phyloP scores from a whole-genome alignment of 225 moss, liverwort and hornwort species.

The Straminergon stramineum region DNA sequence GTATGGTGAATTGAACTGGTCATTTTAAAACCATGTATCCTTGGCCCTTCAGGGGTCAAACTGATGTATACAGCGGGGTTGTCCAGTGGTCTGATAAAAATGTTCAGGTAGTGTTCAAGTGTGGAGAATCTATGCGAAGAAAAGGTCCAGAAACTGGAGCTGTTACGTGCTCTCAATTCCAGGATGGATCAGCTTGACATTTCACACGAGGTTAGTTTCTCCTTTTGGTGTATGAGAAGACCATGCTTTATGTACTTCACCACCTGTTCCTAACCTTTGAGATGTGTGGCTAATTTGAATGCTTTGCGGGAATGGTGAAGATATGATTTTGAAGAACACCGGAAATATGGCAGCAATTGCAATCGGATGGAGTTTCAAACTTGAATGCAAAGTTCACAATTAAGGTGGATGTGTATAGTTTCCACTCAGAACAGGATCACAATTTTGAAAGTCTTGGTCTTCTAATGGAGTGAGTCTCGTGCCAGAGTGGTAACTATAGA shows the following conservation, averaged over 20 bases:
- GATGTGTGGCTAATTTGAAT: neutral
- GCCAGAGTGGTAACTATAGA: neutral
- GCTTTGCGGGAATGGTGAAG: neutral
- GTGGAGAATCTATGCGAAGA: neutral
- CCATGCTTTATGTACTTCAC: neutral
- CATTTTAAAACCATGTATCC: neutral
- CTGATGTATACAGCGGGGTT: neutral
- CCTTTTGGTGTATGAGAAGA: neutral
- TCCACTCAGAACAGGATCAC: neutral
- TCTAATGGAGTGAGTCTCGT: neutral
- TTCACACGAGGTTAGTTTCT: neutral
- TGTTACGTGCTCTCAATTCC: neutral
- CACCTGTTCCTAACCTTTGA: neutral
- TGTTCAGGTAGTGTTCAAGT: neutral
- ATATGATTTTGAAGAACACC: neutral
- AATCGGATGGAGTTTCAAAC: neutral
- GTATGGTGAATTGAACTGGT: neutral
- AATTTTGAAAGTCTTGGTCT: neutral
- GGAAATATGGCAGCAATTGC: neutral
- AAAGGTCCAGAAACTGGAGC: neutral
- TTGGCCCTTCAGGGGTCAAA: neutral
- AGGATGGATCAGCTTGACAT: neutral
- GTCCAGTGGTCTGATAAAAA: neutral
- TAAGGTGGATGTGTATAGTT: neutral
- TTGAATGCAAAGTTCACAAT: neutral